Conservation (phyloP, 345 rosid species). For the Citrus sp. region DNA sequence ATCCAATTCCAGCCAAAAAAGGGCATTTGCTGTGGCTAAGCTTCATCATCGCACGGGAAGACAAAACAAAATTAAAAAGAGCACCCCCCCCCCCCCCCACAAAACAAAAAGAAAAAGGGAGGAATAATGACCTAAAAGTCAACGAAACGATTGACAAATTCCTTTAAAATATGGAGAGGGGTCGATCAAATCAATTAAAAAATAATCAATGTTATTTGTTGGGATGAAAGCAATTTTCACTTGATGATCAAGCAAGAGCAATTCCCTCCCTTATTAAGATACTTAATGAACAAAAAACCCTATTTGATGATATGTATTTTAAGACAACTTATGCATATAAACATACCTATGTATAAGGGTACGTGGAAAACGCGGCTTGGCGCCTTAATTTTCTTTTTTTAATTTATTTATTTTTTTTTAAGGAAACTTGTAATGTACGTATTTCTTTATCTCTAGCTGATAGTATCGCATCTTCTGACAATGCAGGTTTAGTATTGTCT, state of each 20-base stretch:
- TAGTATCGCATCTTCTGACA: too few species aligned
- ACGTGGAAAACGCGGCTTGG: background rate
- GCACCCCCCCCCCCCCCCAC: rapidly evolving
- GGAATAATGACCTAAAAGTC: background rate
- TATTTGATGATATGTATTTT: background rate
- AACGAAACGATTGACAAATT: background rate
- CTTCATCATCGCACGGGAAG: too few species aligned
- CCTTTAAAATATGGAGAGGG: background rate
- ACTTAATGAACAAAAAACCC: background rate
- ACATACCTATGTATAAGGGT: background rate
- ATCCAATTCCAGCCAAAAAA: too few species aligned
- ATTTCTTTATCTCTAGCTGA: too few species aligned
- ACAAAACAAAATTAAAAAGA: too few species aligned
- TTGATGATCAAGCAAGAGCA: background rate
- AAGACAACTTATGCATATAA: background rate
- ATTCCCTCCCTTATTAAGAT: background rate
- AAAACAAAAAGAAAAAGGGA: too few species aligned
- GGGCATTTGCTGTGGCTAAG: background rate
- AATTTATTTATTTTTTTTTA: too few species aligned
- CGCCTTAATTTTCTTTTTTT: too few species aligned
- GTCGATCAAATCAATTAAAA: background rate
- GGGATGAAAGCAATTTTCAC: background rate
- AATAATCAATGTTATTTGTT: too few species aligned
- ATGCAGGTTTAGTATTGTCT: too few species aligned
- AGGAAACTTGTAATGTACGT: too few species aligned